phyloP scores from a whole-genome alignment of 73 alveolate species.

The Symbiodinium natans region DNA sequence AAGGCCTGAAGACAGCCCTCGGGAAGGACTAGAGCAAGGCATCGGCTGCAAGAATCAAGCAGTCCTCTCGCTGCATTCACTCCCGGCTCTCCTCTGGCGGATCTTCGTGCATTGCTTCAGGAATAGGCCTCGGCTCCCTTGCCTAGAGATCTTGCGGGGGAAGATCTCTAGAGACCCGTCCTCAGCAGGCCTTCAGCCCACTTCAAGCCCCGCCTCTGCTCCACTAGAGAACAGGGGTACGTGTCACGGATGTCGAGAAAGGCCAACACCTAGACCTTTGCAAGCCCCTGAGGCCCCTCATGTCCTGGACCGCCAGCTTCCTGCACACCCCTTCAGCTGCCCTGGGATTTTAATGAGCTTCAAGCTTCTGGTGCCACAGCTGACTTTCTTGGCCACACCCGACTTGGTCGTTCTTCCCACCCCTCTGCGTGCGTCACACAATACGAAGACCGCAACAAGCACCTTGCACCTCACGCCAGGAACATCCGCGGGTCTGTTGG shows the following conservation, averaged over 20 bases:
- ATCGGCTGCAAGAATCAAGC: neutral
- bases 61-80: neutral
- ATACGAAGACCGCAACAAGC: neutral
- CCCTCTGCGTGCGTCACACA: neutral
- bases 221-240: neutral
- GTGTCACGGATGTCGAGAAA: neutral
- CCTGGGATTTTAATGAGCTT: neutral
- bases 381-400: neutral
- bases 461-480: neutral
- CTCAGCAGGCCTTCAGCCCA: neutral
- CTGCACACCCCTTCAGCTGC: neutral
- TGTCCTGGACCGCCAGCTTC: conserved; percentile 3
- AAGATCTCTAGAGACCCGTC: neutral
- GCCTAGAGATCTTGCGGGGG: neutral
- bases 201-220: neutral
- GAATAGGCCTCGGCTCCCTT: too few relatives aligned
- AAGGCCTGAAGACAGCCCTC: neutral
- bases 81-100: conserved; percentile 2
- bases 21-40: neutral
- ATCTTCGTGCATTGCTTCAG: neutral
- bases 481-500: too few relatives aligned
- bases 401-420: neutral
- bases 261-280: neutral
- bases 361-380: neutral
- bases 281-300: conserved; percentile 1